Evolutionary conservation across 495 filamentous ascomycete species (phyloP).

Genomic region (Daldinia grandis): DNA sequence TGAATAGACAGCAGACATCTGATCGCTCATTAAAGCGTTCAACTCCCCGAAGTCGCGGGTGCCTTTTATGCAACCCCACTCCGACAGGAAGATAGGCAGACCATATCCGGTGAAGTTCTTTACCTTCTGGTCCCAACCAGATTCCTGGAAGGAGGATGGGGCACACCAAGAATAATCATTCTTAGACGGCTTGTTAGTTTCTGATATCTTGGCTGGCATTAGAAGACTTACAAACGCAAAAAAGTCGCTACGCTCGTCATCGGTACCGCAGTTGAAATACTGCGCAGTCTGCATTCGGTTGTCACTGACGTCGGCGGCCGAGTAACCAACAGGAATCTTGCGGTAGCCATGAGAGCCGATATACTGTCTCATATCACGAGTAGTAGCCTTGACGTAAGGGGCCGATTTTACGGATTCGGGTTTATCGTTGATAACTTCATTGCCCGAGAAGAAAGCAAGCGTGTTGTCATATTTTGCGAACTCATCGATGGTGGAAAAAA

Average conservation of each 20-base stretch:
- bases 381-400: conserved; percentile 92
- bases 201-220: not conserved
- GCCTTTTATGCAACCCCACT: conserved; percentile 88
- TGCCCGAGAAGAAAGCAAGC: conserved; percentile 94
- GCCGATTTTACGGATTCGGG: conserved; percentile 73
- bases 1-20: conserved; percentile 94
- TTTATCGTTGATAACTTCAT: conserved; percentile 93
- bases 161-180: conserved; percentile 99
- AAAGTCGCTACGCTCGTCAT: conserved; percentile 89
- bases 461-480: conserved; percentile 90
- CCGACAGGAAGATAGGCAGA: conserved; percentile 92
- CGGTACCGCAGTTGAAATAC: conserved; percentile 94
- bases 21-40: conserved; percentile 74
- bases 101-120: conserved; percentile 90
- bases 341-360: conserved; percentile 78
- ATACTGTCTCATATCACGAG: conserved; percentile 90
- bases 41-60: conserved; percentile 85
- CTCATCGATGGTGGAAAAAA: conserved; percentile 91
- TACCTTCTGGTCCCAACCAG: conserved; percentile 93
- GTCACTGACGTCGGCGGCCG: conserved; percentile 82
- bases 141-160: conserved; percentile 71
- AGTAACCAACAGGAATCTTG: conserved; percentile 89
- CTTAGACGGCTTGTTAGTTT: conserved; percentile 37
- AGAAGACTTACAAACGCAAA: conserved; percentile 75
- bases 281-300: conserved; percentile 89